A percentile compares a stretch with the other conserved stretches of the same genome.
phyloP scores from a whole-genome alignment of 345 rosid genomes.

The Eutrema heterophyllum region DNA sequence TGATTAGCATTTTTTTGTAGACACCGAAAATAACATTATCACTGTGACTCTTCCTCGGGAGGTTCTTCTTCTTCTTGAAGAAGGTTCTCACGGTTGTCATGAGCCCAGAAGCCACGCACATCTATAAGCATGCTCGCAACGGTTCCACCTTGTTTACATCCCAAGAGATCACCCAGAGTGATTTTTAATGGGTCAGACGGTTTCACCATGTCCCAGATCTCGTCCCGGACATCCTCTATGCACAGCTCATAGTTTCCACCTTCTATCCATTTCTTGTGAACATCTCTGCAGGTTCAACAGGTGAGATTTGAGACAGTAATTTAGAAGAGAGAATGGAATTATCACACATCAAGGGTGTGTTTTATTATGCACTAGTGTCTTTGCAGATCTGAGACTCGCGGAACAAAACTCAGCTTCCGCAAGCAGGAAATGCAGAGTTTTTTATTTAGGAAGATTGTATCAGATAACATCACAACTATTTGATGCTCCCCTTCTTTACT shows the following conservation, averaged over 20 bases:
- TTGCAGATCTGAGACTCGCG: slow-evolving; percentile 67
- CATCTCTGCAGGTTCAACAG: slow-evolving; percentile 55
- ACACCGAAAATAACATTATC: slow-evolving; percentile 10
- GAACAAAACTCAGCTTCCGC: slow-evolving; percentile 50
- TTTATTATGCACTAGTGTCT: slow-evolving; percentile 34
- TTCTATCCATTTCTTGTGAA: slow-evolving; percentile 98
- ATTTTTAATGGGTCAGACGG: slow-evolving; percentile 77
- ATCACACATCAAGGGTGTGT: background rate
- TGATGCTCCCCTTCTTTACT: slow-evolving; percentile 94
- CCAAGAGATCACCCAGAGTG: slow-evolving; percentile 65
- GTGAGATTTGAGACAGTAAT: background rate
- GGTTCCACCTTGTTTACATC: slow-evolving; percentile 96
- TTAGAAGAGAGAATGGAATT: background rate
- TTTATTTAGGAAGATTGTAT: slow-evolving; percentile 87
- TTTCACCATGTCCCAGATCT: slow-evolving; percentile 99
- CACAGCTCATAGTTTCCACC: slow-evolving; percentile 98
- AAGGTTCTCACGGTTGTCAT: slow-evolving; percentile 95
- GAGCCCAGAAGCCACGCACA: slow-evolving; percentile 99
- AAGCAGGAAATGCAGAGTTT: slow-evolving; percentile 82
- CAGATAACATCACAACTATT: slow-evolving; percentile 74
- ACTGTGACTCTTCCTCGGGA: slow-evolving; percentile 48
- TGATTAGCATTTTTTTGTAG: slow-evolving; percentile 9
- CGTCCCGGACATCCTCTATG: slow-evolving; percentile 95
- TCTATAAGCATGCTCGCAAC: slow-evolving; percentile 98
- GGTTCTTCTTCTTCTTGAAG: slow-evolving; percentile 99